These are phyloP conservation scores for Cercospora sp. DNA, from an alignment of 2,329 filamentous ascomycete genomes.

Conservation along the genomic window DNA sequence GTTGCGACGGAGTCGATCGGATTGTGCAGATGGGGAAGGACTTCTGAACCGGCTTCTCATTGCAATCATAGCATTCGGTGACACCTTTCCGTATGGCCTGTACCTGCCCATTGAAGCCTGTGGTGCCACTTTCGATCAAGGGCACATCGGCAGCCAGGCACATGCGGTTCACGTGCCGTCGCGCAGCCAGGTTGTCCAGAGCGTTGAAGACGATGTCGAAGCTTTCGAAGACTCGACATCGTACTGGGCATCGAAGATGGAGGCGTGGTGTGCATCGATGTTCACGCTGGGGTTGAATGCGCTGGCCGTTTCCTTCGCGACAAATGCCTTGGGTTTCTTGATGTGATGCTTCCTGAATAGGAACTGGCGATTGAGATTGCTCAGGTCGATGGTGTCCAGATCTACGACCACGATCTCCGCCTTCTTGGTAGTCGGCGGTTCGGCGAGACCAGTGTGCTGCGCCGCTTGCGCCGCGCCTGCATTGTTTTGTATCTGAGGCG, in stretches of 20 bases:
- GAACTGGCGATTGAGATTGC: slow-evolving; percentile 96
- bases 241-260: slow-evolving; percentile 89
- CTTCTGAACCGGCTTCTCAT: slow-evolving; percentile 84
- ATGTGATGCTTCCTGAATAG: slow-evolving; percentile 96
- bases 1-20: slow-evolving; percentile 89
- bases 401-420: slow-evolving; percentile 87
- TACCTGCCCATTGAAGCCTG: slow-evolving; percentile 95
- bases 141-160: slow-evolving; percentile 88
- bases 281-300: slow-evolving; percentile 87
- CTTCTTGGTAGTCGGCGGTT: slow-evolving; percentile 20
- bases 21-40: slow-evolving; percentile 97
- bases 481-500: background rate
- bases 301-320: slow-evolving; percentile 87
- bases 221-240: slow-evolving; percentile 78
- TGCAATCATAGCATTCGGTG: slow-evolving; percentile 96
- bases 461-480: slow-evolving; percentile 13
- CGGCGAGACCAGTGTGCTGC: background rate
- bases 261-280: slow-evolving; percentile 86
- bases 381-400: slow-evolving; percentile 96
- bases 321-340: slow-evolving; percentile 92
- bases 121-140: slow-evolving; percentile 93
- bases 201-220: slow-evolving; percentile 95
- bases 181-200: slow-evolving; percentile 89
- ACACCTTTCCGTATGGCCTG: slow-evolving; percentile 86
- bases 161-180: slow-evolving; percentile 96